Conservation (phyloP, 1,284 basidiomycete species). For the Polyporus tsugae region DNA sequence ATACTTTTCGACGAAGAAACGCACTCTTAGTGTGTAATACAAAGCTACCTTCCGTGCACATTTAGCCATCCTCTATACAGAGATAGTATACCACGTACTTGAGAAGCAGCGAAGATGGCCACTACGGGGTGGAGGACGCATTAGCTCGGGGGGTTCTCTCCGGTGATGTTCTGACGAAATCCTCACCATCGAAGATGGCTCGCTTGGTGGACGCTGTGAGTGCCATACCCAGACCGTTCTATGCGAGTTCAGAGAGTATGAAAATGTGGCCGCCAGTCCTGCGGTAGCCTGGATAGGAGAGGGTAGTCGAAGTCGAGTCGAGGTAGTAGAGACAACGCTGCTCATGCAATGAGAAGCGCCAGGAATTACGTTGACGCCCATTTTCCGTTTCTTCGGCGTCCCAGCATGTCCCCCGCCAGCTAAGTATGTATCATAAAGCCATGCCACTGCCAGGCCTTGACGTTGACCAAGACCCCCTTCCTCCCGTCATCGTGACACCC, state of each 20-base stretch:
- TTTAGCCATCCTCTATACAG: constrained; percentile 33
- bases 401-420: too few species aligned
- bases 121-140: constrained; percentile 46
- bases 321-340: too few species aligned
- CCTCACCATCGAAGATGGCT: constrained; percentile 56
- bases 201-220: constrained; percentile 51
- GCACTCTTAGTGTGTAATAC: constrained; percentile 58
- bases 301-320: background rate
- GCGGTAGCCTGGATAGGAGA: background rate
- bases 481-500: too few species aligned
- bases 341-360: background rate
- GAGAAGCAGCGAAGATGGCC: constrained; percentile 67
- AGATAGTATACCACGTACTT: constrained; percentile 51
- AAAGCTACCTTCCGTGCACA: constrained; percentile 50
- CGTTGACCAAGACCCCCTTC: too few species aligned
- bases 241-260: background rate
- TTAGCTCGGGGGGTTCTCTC: background rate
- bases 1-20: constrained; percentile 31
- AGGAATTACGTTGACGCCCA: too few species aligned
- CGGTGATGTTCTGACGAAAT: background rate
- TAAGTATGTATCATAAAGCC: too few species aligned
- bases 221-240: constrained; percentile 36
- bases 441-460: too few species aligned
- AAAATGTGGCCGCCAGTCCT: background rate
- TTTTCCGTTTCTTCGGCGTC: too few species aligned